These are phyloP conservation scores for Scortechinia acanthostroma DNA, from an alignment of 2,329 filamentous ascomycete genomes.

Conservation along the genomic window DNA sequence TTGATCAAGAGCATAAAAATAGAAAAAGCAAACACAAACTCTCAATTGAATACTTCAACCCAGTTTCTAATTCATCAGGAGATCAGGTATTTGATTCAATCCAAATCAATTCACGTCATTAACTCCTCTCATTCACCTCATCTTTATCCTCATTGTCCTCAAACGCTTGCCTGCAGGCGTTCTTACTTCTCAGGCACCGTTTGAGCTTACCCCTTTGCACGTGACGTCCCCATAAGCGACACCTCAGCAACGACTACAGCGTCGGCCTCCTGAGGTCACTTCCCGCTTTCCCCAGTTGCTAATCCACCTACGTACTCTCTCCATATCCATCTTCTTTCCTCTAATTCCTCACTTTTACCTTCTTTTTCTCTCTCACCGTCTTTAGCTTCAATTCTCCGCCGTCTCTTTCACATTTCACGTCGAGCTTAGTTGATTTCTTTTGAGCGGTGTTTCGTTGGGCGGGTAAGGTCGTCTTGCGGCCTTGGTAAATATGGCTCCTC, in stretches of 20 bases:
- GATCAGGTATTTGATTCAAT: no score
- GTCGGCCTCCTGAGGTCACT: conserved; percentile 28
- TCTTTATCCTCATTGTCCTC: conserved; percentile 3
- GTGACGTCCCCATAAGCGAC: conserved; percentile 15
- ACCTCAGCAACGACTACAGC: conserved; percentile 25
- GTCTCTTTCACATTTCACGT: conserved; percentile 5
- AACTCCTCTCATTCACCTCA: not conserved
- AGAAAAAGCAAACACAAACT: no score
- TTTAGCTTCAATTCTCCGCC: conserved; percentile 8
- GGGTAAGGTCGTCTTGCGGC: conserved; percentile 29
- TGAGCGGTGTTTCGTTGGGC: conserved; percentile 25
- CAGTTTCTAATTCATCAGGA: no score
- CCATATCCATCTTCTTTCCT: conserved; percentile 12
- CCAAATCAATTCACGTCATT: no score
- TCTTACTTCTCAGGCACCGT: not conserved
- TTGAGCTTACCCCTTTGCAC: conserved; percentile 2
- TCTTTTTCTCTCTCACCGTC: conserved; percentile 4
- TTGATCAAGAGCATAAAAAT: no score
- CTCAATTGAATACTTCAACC: no score
- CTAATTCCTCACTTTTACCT: conserved; percentile 9
- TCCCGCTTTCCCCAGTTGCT: conserved; percentile 22
- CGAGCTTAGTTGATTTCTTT: conserved; percentile 13
- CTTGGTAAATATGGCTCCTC: conserved; percentile 51
- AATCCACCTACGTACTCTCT: no score
- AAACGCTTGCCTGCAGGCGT: not conserved